Evolutionary conservation across 305 asterid genomes (phyloP).

Genomic region (Fraxinus baroniana): DNA sequence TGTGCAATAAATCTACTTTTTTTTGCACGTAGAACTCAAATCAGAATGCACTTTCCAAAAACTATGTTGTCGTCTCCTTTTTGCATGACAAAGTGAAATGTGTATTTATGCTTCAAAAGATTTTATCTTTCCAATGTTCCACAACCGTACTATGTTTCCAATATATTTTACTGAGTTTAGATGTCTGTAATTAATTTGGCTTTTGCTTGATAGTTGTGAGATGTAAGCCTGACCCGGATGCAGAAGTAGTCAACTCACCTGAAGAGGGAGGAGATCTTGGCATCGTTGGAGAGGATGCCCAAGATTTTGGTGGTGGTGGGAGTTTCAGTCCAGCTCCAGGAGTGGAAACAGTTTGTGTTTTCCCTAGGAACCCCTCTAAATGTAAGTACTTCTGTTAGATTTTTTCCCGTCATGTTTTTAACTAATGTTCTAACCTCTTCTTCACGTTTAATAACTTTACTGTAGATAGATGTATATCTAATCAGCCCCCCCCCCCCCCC

Average conservation of each 20-base stretch:
- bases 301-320: slow-evolving; percentile 60
- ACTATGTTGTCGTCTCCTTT: background rate
- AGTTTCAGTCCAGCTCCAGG: slow-evolving; percentile 70
- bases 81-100: background rate
- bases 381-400: slow-evolving; percentile 32
- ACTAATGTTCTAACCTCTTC: slow-evolving; percentile 8
- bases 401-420: background rate
- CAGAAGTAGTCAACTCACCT: slow-evolving; percentile 52
- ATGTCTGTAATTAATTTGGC: background rate
- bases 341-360: slow-evolving; percentile 81
- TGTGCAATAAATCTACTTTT: background rate
- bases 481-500: too few species aligned
- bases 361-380: slow-evolving; percentile 85
- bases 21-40: background rate
- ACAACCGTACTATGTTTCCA: background rate
- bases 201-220: slow-evolving; percentile 56
- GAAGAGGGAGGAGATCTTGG: slow-evolving; percentile 65
- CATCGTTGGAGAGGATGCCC: slow-evolving; percentile 83
- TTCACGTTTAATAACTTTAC: background rate
- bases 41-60: background rate
- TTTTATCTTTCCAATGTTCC: background rate
- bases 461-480: too few species aligned
- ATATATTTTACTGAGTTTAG: background rate
- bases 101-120: background rate
- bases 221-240: slow-evolving; percentile 63